Evolutionary conservation across 192 early-diverging fungal genomes (phyloP), one percentile per base, ranked within the genome.

Genomic region (Umbelopsis sp.): DNA sequence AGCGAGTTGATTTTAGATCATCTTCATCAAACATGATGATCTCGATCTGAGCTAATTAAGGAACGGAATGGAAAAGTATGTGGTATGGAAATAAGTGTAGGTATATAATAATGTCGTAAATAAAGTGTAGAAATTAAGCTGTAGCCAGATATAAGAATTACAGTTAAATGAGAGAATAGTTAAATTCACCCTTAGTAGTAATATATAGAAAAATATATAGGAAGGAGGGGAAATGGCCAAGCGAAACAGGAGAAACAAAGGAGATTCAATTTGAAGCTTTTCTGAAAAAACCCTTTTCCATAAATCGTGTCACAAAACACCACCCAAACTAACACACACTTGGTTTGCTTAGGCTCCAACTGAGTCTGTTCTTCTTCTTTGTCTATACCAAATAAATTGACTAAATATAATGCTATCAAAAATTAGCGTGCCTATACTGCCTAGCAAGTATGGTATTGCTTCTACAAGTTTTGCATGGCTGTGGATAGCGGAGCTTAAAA

Each of bases 361-460:
- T 62, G 56, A 32, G 56, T 62, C 31, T 32, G 34, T 45, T 26
- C 21, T 68, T 26, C 45, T 44, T 38, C 14, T 52, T 59, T 45
- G 67, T 45, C 47, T 69, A 29, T 78, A 78, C 50, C 69, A 68
- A 6, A 78, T 45, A 66, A 71, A 88, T 49, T 88, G 86, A 21
- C 53, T 21, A 80, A 91, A 89, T 31, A 93, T 90, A 29, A 85
- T 84, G 24, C 87, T 72, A 74, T 95, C 92, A 68, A 93, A 91
- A 20, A 86, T 24, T 38, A 92, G 75, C 0, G 93, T 93, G 0
- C 91, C 86, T 25, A 86, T 81, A 7, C 89, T 84, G 8, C 94
- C 94, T 38, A 94, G 66, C 24, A 95, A 69, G 54, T 85, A 88
- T 24, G 86, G 86, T 17, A 88, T 52, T 20, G 80, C 80, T 45